Percentiles rank a stretch among this genome's conserved stretches.
phyloP scores from a whole-genome alignment of 371 early-diverging fungal species.

The Mucor ambiguus region DNA sequence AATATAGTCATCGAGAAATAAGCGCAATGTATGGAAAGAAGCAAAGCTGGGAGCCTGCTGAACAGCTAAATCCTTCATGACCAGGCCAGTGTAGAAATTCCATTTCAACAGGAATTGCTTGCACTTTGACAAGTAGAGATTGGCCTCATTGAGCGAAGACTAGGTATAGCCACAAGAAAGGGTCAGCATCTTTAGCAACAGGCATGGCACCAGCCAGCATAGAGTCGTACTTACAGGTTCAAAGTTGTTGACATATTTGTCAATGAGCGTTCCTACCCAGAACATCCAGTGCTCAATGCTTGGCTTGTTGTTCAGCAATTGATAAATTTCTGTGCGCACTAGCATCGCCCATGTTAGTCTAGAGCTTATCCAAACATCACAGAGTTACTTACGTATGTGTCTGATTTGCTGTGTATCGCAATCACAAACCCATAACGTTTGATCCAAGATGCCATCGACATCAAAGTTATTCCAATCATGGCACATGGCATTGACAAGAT shows the following conservation, averaged over 20 bases:
- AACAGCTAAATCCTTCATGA: constrained; percentile 50
- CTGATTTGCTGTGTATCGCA: constrained; percentile 44
- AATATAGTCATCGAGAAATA: constrained; percentile 60
- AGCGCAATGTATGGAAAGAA: constrained; percentile 43
- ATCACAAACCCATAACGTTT: constrained; percentile 58
- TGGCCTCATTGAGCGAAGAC: constrained; percentile 24
- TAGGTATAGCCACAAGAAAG: not conserved
- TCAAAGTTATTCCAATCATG: constrained; percentile 56
- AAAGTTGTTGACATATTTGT: constrained; percentile 33
- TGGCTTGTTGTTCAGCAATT: constrained; percentile 31
- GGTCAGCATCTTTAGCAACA: too few relatives aligned
- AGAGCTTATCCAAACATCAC: not conserved
- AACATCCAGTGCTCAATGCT: constrained; percentile 50
- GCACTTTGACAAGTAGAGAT: constrained; percentile 40
- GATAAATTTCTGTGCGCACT: constrained; percentile 18
- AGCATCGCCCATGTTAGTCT: too few relatives aligned
- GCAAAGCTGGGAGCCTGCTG: constrained; percentile 41
- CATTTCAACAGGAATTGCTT: constrained; percentile 59
- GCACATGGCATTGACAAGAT: constrained; percentile 38
- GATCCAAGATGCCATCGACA: constrained; percentile 50
- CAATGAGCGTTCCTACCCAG: constrained; percentile 47
- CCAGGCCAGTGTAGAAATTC: constrained; percentile 48
- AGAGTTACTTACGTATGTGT: constrained; percentile 33
- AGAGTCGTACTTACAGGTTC: constrained; percentile 16
- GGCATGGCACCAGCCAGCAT: too few relatives aligned